Percentiles rank a stretch among this genome's conserved stretches.
Evolutionary conservation across 768 basidiomycete species (phyloP).

Genomic region (Panellus pusillus): DNA sequence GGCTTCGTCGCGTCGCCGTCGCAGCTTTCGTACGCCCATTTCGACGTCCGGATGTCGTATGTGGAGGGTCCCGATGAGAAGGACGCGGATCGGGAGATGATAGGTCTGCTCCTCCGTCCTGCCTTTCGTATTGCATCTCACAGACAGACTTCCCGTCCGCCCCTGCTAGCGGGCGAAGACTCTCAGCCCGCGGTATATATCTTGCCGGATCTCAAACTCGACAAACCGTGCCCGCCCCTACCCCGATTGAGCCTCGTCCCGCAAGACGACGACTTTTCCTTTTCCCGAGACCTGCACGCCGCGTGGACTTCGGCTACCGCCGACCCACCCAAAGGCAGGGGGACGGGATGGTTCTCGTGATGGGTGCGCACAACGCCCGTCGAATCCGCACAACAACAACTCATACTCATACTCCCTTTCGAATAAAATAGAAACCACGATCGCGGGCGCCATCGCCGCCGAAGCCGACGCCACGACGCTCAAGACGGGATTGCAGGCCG

Average conservation of each 20-base stretch:
- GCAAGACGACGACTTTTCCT: conserved; percentile 2
- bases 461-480: background rate
- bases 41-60: background rate
- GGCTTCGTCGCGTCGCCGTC: too few relatives aligned
- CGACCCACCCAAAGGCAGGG: conserved; percentile 10
- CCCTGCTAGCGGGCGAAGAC: too few relatives aligned
- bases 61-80: background rate
- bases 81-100: background rate
- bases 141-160: too few relatives aligned
- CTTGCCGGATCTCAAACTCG: background rate
- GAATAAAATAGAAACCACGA: background rate
- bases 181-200: background rate
- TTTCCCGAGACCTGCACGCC: conserved; percentile 7
- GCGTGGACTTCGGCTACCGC: conserved; percentile 15
- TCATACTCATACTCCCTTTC: background rate
- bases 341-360: conserved; percentile 6
- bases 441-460: conserved; percentile 3
- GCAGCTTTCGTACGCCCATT: too few relatives aligned
- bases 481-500: background rate
- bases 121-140: too few relatives aligned
- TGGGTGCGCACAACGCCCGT: conserved; percentile 8
- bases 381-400: too few relatives aligned
- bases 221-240: conserved; percentile 1
- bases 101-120: too few relatives aligned
- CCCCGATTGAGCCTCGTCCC: background rate